phyloP scores from a whole-genome alignment of 2,329 filamentous ascomycete species.

The Alternaria metachromatica region DNA sequence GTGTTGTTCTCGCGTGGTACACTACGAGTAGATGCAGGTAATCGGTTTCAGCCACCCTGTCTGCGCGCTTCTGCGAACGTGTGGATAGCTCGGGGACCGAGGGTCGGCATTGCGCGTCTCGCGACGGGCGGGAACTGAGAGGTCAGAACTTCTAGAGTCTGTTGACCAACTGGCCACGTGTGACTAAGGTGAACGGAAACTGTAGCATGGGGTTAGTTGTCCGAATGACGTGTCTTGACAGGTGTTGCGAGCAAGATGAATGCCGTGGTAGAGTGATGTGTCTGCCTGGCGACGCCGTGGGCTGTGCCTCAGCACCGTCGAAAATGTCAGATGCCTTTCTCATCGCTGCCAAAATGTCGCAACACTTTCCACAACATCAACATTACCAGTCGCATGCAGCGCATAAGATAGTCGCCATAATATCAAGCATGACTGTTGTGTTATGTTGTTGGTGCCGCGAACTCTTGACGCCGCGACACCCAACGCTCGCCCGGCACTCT shows the following conservation, averaged over 20 bases:
- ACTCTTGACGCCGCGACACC: background rate
- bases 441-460: background rate
- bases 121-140: background rate
- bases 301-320: background rate
- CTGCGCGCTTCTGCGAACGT: background rate
- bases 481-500: background rate
- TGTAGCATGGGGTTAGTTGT: background rate
- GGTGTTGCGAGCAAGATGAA: background rate
- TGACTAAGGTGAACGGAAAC: background rate
- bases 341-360: background rate
- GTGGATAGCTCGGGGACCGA: background rate
- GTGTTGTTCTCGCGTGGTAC: background rate
- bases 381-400: background rate
- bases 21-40: background rate
- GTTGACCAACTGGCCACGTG: background rate
- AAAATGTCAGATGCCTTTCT: background rate
- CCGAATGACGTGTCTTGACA: background rate
- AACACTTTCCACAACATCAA: background rate
- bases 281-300: background rate
- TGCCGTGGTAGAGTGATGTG: background rate
- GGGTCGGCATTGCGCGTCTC: background rate
- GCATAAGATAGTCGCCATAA: background rate
- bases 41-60: background rate
- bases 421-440: background rate
- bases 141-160: background rate